These are phyloP conservation scores for Plantago major DNA, from an alignment of 257 asterid species.

Conservation along the genomic window DNA sequence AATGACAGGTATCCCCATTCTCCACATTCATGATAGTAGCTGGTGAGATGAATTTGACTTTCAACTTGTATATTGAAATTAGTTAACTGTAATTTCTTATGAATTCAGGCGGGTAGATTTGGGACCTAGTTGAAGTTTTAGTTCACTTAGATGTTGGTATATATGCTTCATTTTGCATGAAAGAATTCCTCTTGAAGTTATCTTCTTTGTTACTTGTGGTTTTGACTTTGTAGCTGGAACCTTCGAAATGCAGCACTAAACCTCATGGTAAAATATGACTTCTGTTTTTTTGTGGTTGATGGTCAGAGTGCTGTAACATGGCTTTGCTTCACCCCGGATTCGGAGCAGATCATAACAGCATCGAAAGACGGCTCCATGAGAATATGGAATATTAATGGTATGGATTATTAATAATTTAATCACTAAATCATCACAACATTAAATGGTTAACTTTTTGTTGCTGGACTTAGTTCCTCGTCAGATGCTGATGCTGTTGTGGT, in stretches of 20 bases:
- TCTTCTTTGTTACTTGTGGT: background rate
- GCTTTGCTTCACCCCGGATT: constrained; percentile 85
- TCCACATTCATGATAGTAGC: too few species aligned
- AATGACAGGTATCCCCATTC: too few species aligned
- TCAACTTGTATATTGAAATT: too few species aligned
- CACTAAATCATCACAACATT: background rate
- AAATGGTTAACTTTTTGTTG: background rate
- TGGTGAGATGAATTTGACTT: too few species aligned
- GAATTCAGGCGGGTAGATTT: too few species aligned
- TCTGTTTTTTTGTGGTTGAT: constrained; percentile 15
- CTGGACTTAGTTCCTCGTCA: constrained; percentile 6
- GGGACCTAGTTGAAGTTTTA: too few species aligned
- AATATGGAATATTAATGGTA: constrained; percentile 93
- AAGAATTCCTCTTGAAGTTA: background rate
- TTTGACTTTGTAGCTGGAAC: constrained; percentile 13
- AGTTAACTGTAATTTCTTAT: too few species aligned
- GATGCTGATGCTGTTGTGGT: constrained; percentile 8
- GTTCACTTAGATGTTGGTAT: too few species aligned
- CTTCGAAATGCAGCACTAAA: background rate
- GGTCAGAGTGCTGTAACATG: constrained; percentile 98
- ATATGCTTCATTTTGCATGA: background rate
- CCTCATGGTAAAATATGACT: background rate
- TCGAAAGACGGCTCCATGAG: constrained; percentile 95
- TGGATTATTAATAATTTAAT: constrained; percentile 8
- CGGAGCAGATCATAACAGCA: constrained; percentile 87